Evolutionary conservation across 257 asterid species (phyloP), one percentile per base, ranked within the genome.

Genomic region (Ballota nigra): DNA sequence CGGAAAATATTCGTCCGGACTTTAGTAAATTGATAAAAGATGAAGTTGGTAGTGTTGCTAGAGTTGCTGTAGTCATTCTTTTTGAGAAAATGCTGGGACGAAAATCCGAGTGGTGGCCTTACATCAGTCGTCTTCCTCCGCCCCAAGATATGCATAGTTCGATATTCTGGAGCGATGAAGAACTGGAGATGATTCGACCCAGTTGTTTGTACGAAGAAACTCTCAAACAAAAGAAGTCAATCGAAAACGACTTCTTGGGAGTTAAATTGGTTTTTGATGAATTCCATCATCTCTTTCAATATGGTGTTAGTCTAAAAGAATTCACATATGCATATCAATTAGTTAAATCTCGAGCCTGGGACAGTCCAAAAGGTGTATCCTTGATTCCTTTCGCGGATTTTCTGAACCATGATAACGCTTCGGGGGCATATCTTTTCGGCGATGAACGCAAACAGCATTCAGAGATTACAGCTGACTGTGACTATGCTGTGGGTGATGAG

Each of bases 321-420:
- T 93, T 93, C 74, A 65, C 71, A 16, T 82, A 86, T 70, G 98
- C 98, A 19, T 77, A 79, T 74, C 88, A 90, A 41, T 80, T 88
- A 76, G 97, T 91, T 52, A 81, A 88, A 62, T 91, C 97, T 66
- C 89, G 96, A 55, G 97, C 96, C 5, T 91, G 98, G 98, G 90
- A 68, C 72, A 85, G 96, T 88, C 83, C 90, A 19, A 83, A 86
- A 65, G 97, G 91, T 7, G 83, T 84, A 58, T 89, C 92, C 52
- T 65, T 93, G 94, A 89, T 93, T 65, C 98, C 98, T 31, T 91
- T 91, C 79, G 96, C 92, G 52, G 98, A 93, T 83, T 87, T 93
- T 75, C 60, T 84, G 15, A 93, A 93, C 65, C 98, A 93, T 40
- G 89, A 79, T 73, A 86, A 88, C 68, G 51, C 66, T 70, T 91